phyloP scores from a whole-genome alignment of 2,329 filamentous ascomycete species.

The Penicillium sp. region DNA sequence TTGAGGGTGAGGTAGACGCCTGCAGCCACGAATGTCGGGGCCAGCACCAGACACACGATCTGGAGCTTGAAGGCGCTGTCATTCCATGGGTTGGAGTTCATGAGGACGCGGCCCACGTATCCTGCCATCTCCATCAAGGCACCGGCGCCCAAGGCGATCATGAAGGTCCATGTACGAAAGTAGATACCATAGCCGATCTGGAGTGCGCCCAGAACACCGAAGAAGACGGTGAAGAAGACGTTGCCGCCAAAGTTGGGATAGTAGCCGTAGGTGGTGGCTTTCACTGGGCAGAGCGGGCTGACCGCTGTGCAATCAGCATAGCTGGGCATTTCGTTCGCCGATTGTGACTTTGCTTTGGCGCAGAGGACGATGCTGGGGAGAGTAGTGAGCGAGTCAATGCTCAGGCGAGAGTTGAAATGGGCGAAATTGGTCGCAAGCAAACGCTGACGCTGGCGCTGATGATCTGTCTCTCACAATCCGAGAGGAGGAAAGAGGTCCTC shows the following conservation, averaged over 20 bases:
- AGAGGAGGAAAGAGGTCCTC: neutral
- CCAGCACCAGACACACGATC: slow-evolving; percentile 59
- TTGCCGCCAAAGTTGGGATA: slow-evolving; percentile 55
- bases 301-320: slow-evolving; percentile 38
- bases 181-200: slow-evolving; percentile 54
- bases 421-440: neutral
- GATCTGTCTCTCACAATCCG: neutral
- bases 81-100: slow-evolving; percentile 57
- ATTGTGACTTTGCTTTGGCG: neutral
- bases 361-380: neutral
- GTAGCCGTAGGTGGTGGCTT: slow-evolving; percentile 57
- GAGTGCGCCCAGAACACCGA: slow-evolving; percentile 50
- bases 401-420: neutral
- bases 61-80: slow-evolving; percentile 54
- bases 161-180: slow-evolving; percentile 59
- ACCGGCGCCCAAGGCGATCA: slow-evolving; percentile 52
- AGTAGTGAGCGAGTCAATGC: neutral
- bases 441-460: neutral
- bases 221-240: slow-evolving; percentile 55
- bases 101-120: slow-evolving; percentile 57
- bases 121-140: slow-evolving; percentile 57
- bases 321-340: slow-evolving; percentile 19
- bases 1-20: slow-evolving; percentile 60
- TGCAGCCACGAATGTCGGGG: slow-evolving; percentile 58
- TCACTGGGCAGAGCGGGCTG: slow-evolving; percentile 46